Percentiles rank a stretch among this genome's conserved stretches.
Conservation (phyloP, 1,284 basidiomycete species). For the Tremellales sp. region DNA sequence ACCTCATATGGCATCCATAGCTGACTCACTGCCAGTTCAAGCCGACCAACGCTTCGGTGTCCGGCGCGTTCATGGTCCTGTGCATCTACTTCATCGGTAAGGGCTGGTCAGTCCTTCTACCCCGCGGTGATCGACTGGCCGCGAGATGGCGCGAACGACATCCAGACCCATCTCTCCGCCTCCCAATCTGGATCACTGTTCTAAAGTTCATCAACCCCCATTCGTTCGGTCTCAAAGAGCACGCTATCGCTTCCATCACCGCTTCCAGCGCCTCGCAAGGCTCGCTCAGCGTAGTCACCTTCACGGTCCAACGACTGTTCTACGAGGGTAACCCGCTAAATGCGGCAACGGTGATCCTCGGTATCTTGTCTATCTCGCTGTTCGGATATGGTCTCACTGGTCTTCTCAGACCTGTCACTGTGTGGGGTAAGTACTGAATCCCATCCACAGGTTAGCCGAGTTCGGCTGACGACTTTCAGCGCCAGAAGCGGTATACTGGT, state of each 20-base stretch:
- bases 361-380: slow-evolving; percentile 62
- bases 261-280: slow-evolving; percentile 58
- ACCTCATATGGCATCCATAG: neutral
- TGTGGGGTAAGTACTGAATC: slow-evolving; percentile 1
- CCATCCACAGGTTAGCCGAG: too few relatives aligned
- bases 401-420: slow-evolving; percentile 35
- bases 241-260: slow-evolving; percentile 60
- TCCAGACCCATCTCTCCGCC: slow-evolving; percentile 34
- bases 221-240: slow-evolving; percentile 59
- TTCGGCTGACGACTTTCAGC: too few relatives aligned
- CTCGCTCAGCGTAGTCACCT: slow-evolving; percentile 57
- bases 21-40: slow-evolving; percentile 54
- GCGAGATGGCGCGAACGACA: slow-evolving; percentile 47
- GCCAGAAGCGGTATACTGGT: slow-evolving; percentile 47
- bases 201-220: slow-evolving; percentile 59
- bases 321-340: slow-evolving; percentile 56
- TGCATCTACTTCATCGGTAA: slow-evolving; percentile 57
- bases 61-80: slow-evolving; percentile 59
- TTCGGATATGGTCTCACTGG: slow-evolving; percentile 60
- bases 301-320: slow-evolving; percentile 58
- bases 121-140: slow-evolving; percentile 48
- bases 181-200: slow-evolving; percentile 17
- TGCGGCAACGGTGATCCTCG: slow-evolving; percentile 59
- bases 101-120: slow-evolving; percentile 51
- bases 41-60: slow-evolving; percentile 55